These are phyloP conservation scores for Boletus speciosus DNA, from an alignment of 768 basidiomycete genomes.

Conservation along the genomic window DNA sequence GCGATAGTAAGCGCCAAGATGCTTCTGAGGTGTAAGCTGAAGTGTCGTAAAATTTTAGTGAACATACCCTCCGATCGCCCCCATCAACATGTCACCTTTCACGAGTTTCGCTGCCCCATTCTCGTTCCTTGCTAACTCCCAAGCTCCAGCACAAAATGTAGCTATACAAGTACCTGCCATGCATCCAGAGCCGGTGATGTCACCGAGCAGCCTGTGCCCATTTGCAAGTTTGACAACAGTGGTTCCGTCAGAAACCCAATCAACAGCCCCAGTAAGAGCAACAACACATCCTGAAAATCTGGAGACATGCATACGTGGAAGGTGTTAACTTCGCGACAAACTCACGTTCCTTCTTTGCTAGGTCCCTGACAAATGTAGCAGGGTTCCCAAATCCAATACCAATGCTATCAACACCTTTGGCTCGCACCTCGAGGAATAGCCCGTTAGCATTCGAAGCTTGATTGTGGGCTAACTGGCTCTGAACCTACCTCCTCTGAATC, in stretches of 20 bases:
- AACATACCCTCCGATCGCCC: constrained; percentile 71
- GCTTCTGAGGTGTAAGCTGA: constrained; percentile 28
- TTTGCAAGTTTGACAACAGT: constrained; percentile 68
- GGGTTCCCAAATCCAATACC: constrained; percentile 79
- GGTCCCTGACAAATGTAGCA: constrained; percentile 55
- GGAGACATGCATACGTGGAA: neutral
- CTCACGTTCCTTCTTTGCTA: constrained; percentile 77
- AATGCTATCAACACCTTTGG: constrained; percentile 83
- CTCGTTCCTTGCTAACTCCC: constrained; percentile 29
- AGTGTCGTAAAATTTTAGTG: neutral
- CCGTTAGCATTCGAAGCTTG: neutral
- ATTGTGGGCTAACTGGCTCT: neutral
- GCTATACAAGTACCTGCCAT: constrained; percentile 76
- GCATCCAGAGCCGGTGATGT: constrained; percentile 90
- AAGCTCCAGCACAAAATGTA: constrained; percentile 74
- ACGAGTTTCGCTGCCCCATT: constrained; percentile 46
- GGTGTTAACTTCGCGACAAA: neutral
- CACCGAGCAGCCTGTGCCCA: constrained; percentile 67
- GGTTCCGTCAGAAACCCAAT: constrained; percentile 83
- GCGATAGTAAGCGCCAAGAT: constrained; percentile 59
- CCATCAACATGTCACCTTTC: constrained; percentile 75
- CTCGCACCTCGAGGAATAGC: constrained; percentile 47
- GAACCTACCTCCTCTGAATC: constrained; percentile 65
- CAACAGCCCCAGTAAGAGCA: constrained; percentile 73
- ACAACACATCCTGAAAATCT: constrained; percentile 63